phyloP scores from a whole-genome alignment of 1,139 yeast species.

The Taiozyma sp. region DNA sequence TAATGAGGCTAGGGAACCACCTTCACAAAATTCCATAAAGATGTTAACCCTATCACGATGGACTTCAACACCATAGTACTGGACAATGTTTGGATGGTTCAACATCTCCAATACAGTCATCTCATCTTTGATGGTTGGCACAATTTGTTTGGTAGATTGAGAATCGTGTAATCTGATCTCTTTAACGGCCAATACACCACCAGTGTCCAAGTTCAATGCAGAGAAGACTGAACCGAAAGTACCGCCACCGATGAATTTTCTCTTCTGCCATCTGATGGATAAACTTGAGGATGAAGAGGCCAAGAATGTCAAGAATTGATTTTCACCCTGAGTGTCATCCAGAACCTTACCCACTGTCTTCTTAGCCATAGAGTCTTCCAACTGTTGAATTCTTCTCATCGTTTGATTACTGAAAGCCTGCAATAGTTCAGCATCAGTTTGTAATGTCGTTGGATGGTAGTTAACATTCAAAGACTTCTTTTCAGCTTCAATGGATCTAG shows the following conservation, averaged over 20 bases:
- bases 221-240: slow-evolving; percentile 93
- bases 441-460: slow-evolving; percentile 32
- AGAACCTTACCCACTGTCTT: slow-evolving; percentile 77
- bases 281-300: slow-evolving; percentile 90
- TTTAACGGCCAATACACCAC: slow-evolving; percentile 95
- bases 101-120: slow-evolving; percentile 95
- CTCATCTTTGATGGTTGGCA: slow-evolving; percentile 88
- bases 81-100: slow-evolving; percentile 93
- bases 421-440: slow-evolving; percentile 33
- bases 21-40: slow-evolving; percentile 97
- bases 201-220: slow-evolving; percentile 89
- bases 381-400: slow-evolving; percentile 27
- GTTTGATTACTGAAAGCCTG: slow-evolving; percentile 30
- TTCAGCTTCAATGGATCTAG: slow-evolving; percentile 77
- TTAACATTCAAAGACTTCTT: slow-evolving; percentile 40
- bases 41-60: slow-evolving; percentile 93
- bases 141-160: slow-evolving; percentile 77
- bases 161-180: slow-evolving; percentile 90
- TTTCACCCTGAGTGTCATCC: slow-evolving; percentile 82
- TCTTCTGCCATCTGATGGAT: slow-evolving; percentile 96
- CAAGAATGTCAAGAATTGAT: slow-evolving; percentile 77
- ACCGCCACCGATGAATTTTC: slow-evolving; percentile 91
- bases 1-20: slow-evolving; percentile 84
- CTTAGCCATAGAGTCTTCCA: slow-evolving; percentile 25
- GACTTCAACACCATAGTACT: slow-evolving; percentile 94